Percentiles rank a stretch among this genome's conserved stretches.
Evolutionary conservation across 2,329 filamentous ascomycete species (phyloP).

Genomic region (Diplodia seriata): DNA sequence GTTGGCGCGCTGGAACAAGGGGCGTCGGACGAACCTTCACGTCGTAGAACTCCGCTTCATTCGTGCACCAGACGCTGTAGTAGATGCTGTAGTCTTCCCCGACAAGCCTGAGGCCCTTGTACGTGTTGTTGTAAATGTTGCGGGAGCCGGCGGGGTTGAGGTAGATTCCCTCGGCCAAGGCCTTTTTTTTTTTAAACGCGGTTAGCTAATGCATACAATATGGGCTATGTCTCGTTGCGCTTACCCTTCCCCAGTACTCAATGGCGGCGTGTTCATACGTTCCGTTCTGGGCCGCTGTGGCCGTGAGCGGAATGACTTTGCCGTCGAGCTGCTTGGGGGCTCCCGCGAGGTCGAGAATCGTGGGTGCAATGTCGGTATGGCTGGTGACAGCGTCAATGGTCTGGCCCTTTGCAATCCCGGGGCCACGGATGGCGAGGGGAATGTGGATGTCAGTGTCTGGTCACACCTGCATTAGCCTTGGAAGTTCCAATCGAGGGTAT

Average conservation of each 20-base stretch:
- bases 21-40: conserved; percentile 54
- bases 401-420: conserved; percentile 42
- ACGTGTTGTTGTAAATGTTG: conserved; percentile 60
- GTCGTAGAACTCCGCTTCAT: conserved; percentile 72
- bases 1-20: background rate
- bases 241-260: conserved; percentile 50
- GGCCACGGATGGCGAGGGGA: conserved; percentile 50
- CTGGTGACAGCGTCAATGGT: conserved; percentile 46
- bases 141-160: conserved; percentile 15
- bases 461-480: background rate
- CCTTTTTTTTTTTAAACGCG: background rate
- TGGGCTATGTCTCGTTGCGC: background rate
- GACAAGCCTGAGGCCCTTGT: conserved; percentile 66
- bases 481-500: background rate
- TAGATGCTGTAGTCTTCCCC: conserved; percentile 64
- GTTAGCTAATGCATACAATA: background rate
- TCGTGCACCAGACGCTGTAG: conserved; percentile 73
- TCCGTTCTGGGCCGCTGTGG: conserved; percentile 33
- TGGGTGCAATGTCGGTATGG: conserved; percentile 52
- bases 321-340: conserved; percentile 45
- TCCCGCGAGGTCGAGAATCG: conserved; percentile 45
- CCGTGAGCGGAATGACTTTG: conserved; percentile 43
- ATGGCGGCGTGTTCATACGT: conserved; percentile 48
- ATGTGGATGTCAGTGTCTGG: conserved; percentile 46
- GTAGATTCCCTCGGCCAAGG: conserved; percentile 20